Evolutionary conservation across 805 yeast genomes (phyloP), one percentile per base, ranked within the genome.

Genomic region (Candida manassasensis): DNA sequence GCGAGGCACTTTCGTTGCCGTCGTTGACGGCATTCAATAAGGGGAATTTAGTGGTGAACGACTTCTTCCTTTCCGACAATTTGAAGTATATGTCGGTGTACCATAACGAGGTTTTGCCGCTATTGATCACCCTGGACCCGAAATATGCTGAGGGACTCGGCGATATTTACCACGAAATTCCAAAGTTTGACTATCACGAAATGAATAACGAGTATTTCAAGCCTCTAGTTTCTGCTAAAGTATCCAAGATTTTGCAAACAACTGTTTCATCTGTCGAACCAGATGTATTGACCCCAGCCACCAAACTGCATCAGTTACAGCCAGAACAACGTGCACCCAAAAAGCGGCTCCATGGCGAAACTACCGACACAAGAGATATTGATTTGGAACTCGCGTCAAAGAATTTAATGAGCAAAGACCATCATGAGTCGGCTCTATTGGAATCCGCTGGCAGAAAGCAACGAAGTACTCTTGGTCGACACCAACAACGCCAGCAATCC

Each of bases 21-120:
- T 38, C 55, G 0, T 42, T 62, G 15, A 45, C 40, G 3, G 43
- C 50, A 1, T 58, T 53, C 35, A 55, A 57, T 37, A 60, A 59
- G 34, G 64, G 64, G 3, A 56, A 55, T 34, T 44, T 61, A 25
- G 55, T 61, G 6, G 57, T 60, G 11, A 59, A 57, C 38, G 68
- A 62, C 37, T 59, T 62, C 41, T 62, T 62, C 39, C 47, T 62
- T 22, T 52, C 61, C 21, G 61, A 59, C 29, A 56, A 59, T 39
- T 45, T 58, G 24, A 47, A 41, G 37, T 62, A 62, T 39, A 57
- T 62, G 58, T 58, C 66, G 3, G 53, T 51, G 3, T 61, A 62
- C 39, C 68, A 62, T 41, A 62, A 62, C 37, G 65, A 62, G 29
- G 55, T 61, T 1, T 42, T 61, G 13, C 63, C 59, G 4, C 44